phyloP scores from a whole-genome alignment of 352 stramenopile genomes.

The Globisporangium solare region DNA sequence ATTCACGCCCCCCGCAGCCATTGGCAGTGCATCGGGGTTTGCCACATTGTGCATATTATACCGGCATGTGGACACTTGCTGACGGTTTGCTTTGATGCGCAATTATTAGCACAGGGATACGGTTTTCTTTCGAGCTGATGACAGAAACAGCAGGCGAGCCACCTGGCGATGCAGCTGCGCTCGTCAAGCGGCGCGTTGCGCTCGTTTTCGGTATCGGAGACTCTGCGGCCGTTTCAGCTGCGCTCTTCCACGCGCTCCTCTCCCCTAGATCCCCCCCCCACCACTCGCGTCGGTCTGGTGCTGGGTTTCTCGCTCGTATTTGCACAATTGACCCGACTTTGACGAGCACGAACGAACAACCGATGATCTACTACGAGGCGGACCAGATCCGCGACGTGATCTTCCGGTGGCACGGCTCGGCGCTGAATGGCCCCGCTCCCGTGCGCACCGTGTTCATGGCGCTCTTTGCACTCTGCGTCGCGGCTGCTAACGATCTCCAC shows the following conservation, averaged over 20 bases:
- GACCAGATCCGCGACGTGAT: constrained; percentile 49
- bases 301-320: not conserved
- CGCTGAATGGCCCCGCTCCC: constrained; percentile 64
- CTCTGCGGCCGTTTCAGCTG: not conserved
- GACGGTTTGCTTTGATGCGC: no score
- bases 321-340: not conserved
- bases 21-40: no score
- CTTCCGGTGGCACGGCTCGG: constrained; percentile 67
- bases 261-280: not conserved
- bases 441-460: constrained; percentile 62
- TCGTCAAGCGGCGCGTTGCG: no score
- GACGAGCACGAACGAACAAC: not conserved
- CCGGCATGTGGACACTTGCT: no score
- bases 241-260: not conserved
- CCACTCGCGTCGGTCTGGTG: not conserved
- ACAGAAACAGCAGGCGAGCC: no score
- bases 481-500: constrained; percentile 45
- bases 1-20: no score
- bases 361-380: constrained; percentile 85
- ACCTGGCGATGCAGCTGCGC: no score
- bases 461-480: constrained; percentile 48
- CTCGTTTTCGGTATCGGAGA: not conserved
- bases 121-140: no score
- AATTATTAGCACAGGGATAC: no score
- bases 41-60: no score